Percentiles rank a stretch among this genome's conserved stretches.
Conservation (phyloP, 1,284 basidiomycete genomes). For the Ustanciosporium gigantosporum region DNA sequence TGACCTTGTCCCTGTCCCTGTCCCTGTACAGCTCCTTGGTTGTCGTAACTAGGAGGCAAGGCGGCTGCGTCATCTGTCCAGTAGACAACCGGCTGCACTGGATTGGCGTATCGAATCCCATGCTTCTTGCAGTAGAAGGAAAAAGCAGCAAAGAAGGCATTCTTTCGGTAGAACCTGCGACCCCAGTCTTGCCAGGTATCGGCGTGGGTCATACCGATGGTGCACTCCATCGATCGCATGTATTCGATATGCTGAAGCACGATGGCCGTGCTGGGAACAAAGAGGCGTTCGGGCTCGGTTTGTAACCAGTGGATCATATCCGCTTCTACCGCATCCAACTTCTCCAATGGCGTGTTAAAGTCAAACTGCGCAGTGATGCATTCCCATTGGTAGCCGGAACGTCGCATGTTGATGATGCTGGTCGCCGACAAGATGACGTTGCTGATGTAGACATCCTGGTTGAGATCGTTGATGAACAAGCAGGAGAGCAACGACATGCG, state of each 20-base stretch:
- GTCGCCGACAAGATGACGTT: slow-evolving; percentile 48
- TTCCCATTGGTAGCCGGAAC: slow-evolving; percentile 57
- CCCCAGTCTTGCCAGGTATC: slow-evolving; percentile 60
- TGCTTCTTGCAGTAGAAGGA: slow-evolving; percentile 58
- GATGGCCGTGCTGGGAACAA: slow-evolving; percentile 53
- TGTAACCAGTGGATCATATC: slow-evolving; percentile 58
- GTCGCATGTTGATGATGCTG: slow-evolving; percentile 54
- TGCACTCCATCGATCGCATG: slow-evolving; percentile 53
- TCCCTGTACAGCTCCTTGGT: background rate
- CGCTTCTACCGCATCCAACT: slow-evolving; percentile 54
- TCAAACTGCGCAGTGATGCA: slow-evolving; percentile 49
- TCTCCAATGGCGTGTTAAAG: slow-evolving; percentile 52
- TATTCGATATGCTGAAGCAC: slow-evolving; percentile 52
- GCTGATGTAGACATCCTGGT: slow-evolving; percentile 53
- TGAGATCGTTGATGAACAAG: slow-evolving; percentile 48
- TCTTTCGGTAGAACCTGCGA: slow-evolving; percentile 48
- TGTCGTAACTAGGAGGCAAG: slow-evolving; percentile 45
- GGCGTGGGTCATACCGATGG: slow-evolving; percentile 57
- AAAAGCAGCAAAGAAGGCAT: slow-evolving; percentile 55
- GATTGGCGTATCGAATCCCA: slow-evolving; percentile 48
- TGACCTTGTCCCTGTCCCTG: too few relatives aligned
- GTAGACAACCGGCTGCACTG: slow-evolving; percentile 50
- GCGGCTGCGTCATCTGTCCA: slow-evolving; percentile 45
- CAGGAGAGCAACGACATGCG: slow-evolving; percentile 54
- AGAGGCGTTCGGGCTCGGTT: slow-evolving; percentile 56